phyloP scores from a whole-genome alignment of 768 basidiomycete species.

The Tricholomella constricta region DNA sequence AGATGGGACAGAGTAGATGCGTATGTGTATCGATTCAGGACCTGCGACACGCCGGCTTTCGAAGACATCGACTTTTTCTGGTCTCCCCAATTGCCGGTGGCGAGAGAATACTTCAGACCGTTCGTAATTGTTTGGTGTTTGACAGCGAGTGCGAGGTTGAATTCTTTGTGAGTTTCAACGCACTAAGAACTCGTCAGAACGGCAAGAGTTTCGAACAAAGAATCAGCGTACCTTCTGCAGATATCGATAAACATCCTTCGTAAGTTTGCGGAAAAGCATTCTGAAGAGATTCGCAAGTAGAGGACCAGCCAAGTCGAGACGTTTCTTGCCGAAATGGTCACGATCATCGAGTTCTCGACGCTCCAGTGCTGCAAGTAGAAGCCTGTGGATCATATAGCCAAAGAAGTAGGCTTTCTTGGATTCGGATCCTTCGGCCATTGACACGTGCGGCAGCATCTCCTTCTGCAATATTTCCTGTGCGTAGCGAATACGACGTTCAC shows the following conservation, averaged over 20 bases:
- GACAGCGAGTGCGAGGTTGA: slow-evolving; percentile 88
- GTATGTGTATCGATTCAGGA: slow-evolving; percentile 97
- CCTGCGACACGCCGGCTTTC: slow-evolving; percentile 98
- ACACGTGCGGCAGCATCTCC: slow-evolving; percentile 97
- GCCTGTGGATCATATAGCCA: slow-evolving; percentile 98
- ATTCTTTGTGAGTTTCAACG: slow-evolving; percentile 94
- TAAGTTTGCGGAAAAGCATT: slow-evolving; percentile 95
- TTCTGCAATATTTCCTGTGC: slow-evolving; percentile 98
- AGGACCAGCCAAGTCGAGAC: slow-evolving; percentile 94
- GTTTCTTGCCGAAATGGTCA: slow-evolving; percentile 99
- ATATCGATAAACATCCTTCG: slow-evolving; percentile 95
- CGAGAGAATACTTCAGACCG: slow-evolving; percentile 95
- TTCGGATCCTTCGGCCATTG: slow-evolving; percentile 93
- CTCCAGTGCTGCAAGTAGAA: slow-evolving; percentile 91
- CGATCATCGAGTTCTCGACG: slow-evolving; percentile 96
- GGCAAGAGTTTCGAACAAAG: slow-evolving; percentile 9
- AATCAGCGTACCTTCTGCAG: slow-evolving; percentile 78
- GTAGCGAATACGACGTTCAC: slow-evolving; percentile 91
- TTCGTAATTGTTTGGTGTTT: slow-evolving; percentile 98
- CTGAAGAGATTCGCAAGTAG: slow-evolving; percentile 96
- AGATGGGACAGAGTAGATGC: slow-evolving; percentile 97
- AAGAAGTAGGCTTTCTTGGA: slow-evolving; percentile 99
- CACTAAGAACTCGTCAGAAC: slow-evolving; percentile 53
- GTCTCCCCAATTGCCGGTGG: slow-evolving; percentile 99
- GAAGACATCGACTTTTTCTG: slow-evolving; percentile 98